phyloP scores from a whole-genome alignment of 202 grass and related monocot genomes.

The Thinopyrum obtusiflorum region DNA sequence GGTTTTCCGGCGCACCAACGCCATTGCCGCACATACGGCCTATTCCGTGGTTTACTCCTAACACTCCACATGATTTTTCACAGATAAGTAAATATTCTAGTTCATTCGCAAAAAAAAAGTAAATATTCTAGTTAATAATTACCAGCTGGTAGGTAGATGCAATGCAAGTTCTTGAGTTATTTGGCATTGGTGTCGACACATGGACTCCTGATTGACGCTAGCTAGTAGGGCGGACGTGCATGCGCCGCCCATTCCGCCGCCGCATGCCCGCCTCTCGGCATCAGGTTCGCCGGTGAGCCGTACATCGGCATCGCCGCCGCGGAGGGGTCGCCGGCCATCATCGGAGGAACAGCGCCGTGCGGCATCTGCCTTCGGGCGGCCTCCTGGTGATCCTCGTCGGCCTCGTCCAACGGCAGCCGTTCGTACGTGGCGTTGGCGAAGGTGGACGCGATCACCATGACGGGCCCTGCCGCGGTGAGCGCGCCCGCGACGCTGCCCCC shows the following conservation, averaged over 20 bases:
- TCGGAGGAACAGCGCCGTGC: background rate
- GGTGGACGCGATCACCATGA: slow-evolving; percentile 92
- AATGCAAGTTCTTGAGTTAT: no score
- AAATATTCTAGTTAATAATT: no score
- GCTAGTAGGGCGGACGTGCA: slow-evolving; percentile 44
- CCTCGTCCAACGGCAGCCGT: slow-evolving; percentile 63
- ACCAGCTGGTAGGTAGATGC: no score
- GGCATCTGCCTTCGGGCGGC: no score
- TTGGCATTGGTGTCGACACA: no score
- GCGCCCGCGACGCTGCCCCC: slow-evolving; percentile 89
- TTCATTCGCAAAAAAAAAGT: no score
- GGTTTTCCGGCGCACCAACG: no score
- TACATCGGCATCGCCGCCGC: slow-evolving; percentile 43
- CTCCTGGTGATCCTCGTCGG: background rate
- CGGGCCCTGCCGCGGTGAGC: slow-evolving; percentile 73
- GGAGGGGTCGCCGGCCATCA: background rate
- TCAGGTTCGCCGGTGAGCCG: slow-evolving; percentile 34
- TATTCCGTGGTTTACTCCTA: no score
- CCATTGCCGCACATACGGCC: no score
- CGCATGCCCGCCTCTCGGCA: slow-evolving; percentile 23
- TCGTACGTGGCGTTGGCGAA: slow-evolving; percentile 90
- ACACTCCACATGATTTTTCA: no score
- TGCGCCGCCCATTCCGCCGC: slow-evolving; percentile 39
- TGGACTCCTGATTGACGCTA: no score
- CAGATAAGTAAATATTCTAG: no score